Percentiles rank a stretch among this genome's conserved stretches.
Conservation (phyloP, 768 basidiomycete genomes). For the Russula sp. region DNA sequence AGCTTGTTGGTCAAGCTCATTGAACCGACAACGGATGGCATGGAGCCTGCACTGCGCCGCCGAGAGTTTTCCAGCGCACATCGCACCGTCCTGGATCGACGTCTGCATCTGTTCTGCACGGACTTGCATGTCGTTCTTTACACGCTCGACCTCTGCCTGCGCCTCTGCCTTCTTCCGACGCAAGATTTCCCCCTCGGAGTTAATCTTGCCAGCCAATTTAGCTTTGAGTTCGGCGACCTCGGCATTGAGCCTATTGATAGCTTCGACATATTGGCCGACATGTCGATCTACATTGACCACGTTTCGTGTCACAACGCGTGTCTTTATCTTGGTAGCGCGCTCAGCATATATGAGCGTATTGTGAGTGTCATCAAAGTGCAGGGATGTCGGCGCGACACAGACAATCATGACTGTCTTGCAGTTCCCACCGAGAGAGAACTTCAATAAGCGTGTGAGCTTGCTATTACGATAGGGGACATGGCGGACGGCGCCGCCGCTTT, state of each 20-base stretch:
- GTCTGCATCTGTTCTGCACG: slow-evolving; percentile 66
- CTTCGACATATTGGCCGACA: slow-evolving; percentile 91
- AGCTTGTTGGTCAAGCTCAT: slow-evolving; percentile 43
- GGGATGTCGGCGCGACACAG: slow-evolving; percentile 90
- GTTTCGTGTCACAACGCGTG: slow-evolving; percentile 92
- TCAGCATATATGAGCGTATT: slow-evolving; percentile 98
- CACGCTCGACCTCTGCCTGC: slow-evolving; percentile 61
- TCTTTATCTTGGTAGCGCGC: slow-evolving; percentile 96
- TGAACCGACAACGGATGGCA: slow-evolving; percentile 54
- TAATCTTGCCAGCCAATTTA: slow-evolving; percentile 67
- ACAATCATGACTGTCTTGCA: slow-evolving; percentile 99
- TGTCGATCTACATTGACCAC: slow-evolving; percentile 92
- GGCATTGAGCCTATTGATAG: slow-evolving; percentile 79
- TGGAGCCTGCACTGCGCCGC: slow-evolving; percentile 64
- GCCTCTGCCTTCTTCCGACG: slow-evolving; percentile 67
- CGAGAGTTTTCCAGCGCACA: slow-evolving; percentile 60
- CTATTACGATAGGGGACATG: slow-evolving; percentile 97
- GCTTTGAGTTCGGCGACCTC: slow-evolving; percentile 84
- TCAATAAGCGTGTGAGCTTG: slow-evolving; percentile 94
- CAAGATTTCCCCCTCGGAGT: slow-evolving; percentile 52
- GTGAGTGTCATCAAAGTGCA: slow-evolving; percentile 97
- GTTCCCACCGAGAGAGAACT: slow-evolving; percentile 96
- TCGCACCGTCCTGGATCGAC: slow-evolving; percentile 69
- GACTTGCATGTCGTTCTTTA: slow-evolving; percentile 61
- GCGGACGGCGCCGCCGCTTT: slow-evolving; percentile 78